Conservation (phyloP, 306 rosid species). For the Alnus glutinosa region DNA sequence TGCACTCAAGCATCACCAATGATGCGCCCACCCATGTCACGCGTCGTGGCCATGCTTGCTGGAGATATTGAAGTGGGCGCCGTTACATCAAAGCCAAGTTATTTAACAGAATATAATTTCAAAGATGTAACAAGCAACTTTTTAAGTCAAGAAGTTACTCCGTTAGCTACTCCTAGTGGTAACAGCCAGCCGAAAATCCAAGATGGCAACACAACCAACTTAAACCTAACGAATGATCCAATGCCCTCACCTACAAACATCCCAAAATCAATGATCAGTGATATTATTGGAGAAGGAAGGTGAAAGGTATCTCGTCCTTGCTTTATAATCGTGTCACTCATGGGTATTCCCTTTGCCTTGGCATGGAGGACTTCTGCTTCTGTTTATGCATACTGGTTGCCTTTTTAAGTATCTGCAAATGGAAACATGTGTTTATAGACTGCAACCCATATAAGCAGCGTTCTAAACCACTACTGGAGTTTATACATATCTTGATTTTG, state of each 20-base stretch:
- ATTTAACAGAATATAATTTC: constrained; percentile 64
- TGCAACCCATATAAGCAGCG: too few species aligned
- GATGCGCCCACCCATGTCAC: constrained; percentile 66
- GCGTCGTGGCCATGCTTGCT: constrained; percentile 66
- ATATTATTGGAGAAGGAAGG: not conserved
- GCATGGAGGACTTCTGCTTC: not conserved
- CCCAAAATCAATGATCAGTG: constrained; percentile 2
- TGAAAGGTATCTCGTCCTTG: not conserved
- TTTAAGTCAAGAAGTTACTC: constrained; percentile 21
- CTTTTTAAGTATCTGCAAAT: too few species aligned
- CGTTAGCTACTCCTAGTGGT: constrained; percentile 30
- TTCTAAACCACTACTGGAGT: too few species aligned
- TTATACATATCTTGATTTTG: too few species aligned
- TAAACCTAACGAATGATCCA: not conserved
- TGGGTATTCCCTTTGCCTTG: not conserved
- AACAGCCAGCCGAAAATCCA: constrained; percentile 33
- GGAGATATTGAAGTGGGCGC: constrained; percentile 60
- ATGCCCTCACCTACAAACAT: constrained; percentile 19
- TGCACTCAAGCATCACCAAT: constrained; percentile 74
- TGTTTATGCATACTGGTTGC: too few species aligned
- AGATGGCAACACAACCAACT: constrained; percentile 12
- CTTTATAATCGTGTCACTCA: not conserved
- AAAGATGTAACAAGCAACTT: constrained; percentile 37
- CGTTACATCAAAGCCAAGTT: constrained; percentile 55
- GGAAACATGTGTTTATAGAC: too few species aligned